A percentile compares a stretch with the other conserved stretches of the same genome.
Evolutionary conservation across 371 early-diverging fungal genomes (phyloP).

Genomic region (Haplosporangium sp.): DNA sequence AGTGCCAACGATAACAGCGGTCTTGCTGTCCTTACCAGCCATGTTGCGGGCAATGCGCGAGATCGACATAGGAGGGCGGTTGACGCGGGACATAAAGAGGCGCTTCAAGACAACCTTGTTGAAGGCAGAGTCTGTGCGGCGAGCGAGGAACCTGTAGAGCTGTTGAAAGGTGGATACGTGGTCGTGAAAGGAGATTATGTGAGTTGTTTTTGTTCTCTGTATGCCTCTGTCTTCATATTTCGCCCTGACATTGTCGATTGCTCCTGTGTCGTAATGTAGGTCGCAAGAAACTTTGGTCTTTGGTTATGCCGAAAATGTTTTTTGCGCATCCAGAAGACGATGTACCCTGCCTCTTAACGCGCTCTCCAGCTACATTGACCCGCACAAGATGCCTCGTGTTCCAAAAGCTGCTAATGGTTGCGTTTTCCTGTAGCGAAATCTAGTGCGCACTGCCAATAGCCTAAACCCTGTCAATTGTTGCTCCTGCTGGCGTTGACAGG

Average conservation of each 20-base stretch:
- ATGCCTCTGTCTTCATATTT: not conserved
- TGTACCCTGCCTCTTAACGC: too few species aligned
- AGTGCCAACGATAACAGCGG: conserved; percentile 93
- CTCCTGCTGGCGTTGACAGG: too few species aligned
- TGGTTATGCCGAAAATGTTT: too few species aligned
- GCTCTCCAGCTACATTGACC: too few species aligned
- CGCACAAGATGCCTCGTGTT: too few species aligned
- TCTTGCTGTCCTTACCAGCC: conserved; percentile 80
- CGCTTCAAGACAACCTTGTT: conserved; percentile 99
- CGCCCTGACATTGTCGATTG: not conserved
- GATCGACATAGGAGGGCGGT: conserved; percentile 95
- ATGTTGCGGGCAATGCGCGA: conserved; percentile 86
- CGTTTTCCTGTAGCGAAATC: too few species aligned
- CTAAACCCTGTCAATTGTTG: too few species aligned
- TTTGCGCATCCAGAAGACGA: too few species aligned
- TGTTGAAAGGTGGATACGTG: conserved; percentile 46
- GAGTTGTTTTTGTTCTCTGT: conserved; percentile 11
- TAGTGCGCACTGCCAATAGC: too few species aligned
- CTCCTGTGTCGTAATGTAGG: too few species aligned
- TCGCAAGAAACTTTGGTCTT: too few species aligned
- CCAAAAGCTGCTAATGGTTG: too few species aligned
- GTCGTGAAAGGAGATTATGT: not conserved
- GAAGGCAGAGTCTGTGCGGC: conserved; percentile 97
- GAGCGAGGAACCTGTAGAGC: conserved; percentile 98
- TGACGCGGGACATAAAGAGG: conserved; percentile 97